These are phyloP conservation scores for Phytophthora boehmeriae DNA, from an alignment of 352 stramenopile genomes.

Conservation along the genomic window DNA sequence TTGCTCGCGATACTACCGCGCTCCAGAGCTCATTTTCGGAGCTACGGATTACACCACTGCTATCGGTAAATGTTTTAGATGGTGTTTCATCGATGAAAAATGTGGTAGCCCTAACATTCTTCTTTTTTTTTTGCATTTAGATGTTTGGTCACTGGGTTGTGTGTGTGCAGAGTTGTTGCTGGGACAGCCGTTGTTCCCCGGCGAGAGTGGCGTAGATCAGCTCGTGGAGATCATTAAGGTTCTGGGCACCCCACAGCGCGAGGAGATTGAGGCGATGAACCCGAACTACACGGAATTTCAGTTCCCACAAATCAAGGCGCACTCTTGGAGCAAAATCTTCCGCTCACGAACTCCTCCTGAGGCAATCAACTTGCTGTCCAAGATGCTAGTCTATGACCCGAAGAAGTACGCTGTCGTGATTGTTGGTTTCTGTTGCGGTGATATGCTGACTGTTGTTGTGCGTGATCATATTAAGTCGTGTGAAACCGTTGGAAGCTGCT, in stretches of 20 bases:
- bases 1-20: slow-evolving; percentile 99
- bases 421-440: no score
- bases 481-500: slow-evolving; percentile 85
- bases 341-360: slow-evolving; percentile 94
- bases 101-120: not conserved
- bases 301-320: slow-evolving; percentile 99
- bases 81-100: not conserved
- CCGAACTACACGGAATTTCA: slow-evolving; percentile 99
- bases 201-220: slow-evolving; percentile 98
- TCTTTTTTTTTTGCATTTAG: slow-evolving; percentile 60
- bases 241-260: slow-evolving; percentile 96
- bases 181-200: slow-evolving; percentile 98
- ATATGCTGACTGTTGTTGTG: slow-evolving; percentile 15
- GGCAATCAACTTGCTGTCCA: slow-evolving; percentile 97
- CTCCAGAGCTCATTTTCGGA: slow-evolving; percentile 99
- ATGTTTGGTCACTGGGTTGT: slow-evolving; percentile 97
- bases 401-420: slow-evolving; percentile 73
- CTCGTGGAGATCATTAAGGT: slow-evolving; percentile 99
- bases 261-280: slow-evolving; percentile 99
- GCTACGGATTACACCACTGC: slow-evolving; percentile 99
- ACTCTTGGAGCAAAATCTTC: slow-evolving; percentile 98
- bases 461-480: slow-evolving; percentile 40
- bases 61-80: slow-evolving; percentile 75
- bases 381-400: slow-evolving; percentile 98
- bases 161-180: slow-evolving; percentile 98